These are phyloP conservation scores for Annulohypoxylon moriforme DNA, from an alignment of 495 filamentous ascomycete species.

Conservation along the genomic window DNA sequence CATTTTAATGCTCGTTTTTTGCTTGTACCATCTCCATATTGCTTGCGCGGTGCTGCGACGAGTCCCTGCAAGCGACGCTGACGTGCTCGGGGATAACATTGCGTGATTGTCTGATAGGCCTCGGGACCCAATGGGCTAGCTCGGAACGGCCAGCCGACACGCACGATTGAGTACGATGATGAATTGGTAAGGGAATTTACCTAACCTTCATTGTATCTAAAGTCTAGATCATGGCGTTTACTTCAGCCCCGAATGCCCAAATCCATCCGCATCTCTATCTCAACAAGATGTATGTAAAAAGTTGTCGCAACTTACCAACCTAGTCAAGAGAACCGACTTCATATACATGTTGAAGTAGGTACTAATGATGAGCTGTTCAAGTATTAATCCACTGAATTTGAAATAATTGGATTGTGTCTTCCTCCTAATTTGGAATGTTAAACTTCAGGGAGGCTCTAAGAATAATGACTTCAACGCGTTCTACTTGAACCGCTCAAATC, in stretches of 20 bases:
- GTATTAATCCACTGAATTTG: no score
- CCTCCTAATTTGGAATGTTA: no score
- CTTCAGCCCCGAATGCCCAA: not conserved
- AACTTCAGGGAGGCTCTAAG: no score
- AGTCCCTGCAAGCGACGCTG: constrained; percentile 30
- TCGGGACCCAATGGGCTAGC: constrained; percentile 31
- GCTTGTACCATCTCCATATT: not conserved
- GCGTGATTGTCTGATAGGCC: constrained; percentile 28
- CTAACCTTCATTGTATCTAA: not conserved
- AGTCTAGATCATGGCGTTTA: not conserved
- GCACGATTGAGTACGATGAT: not conserved
- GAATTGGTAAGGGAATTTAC: not conserved
- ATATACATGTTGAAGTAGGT: not conserved
- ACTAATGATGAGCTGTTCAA: no score
- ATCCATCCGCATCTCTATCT: not conserved
- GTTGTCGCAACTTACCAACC: not conserved
- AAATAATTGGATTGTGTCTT: no score
- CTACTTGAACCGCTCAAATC: constrained; percentile 47
- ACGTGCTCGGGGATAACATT: constrained; percentile 39
- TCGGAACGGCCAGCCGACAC: constrained; percentile 6
- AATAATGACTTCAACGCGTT: not conserved
- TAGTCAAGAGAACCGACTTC: not conserved
- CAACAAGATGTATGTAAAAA: not conserved
- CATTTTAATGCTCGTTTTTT: constrained; percentile 14
- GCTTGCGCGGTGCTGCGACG: constrained; percentile 22